These are phyloP conservation scores for Magnaporthiopsis incrustans DNA, from an alignment of 2,329 filamentous ascomycete species.

Conservation along the genomic window DNA sequence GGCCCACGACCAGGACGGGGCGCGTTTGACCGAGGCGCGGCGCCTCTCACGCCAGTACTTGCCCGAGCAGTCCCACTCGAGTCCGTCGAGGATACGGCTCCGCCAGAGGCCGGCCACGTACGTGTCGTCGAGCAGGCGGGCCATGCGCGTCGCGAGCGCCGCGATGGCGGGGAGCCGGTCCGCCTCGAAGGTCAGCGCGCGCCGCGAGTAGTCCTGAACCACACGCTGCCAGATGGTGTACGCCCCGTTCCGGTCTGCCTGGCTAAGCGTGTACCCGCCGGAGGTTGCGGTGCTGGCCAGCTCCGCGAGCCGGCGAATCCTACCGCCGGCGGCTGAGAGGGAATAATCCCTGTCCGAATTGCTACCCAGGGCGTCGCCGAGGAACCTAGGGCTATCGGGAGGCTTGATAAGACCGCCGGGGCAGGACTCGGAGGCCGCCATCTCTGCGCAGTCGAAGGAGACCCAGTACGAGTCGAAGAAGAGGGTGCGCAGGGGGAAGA, in stretches of 20 bases:
- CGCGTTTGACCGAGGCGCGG: too few relatives aligned
- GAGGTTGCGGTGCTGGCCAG: not conserved
- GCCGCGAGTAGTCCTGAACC: not conserved
- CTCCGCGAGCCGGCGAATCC: not conserved
- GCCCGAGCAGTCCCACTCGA: too few relatives aligned
- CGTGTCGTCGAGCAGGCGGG: not conserved
- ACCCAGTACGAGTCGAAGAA: slow-evolving; percentile 3
- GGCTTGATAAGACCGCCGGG: not conserved
- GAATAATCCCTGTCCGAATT: not conserved
- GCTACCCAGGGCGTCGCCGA: not conserved
- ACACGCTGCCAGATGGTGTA: not conserved
- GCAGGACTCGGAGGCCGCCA: not conserved
- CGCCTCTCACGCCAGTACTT: too few relatives aligned
- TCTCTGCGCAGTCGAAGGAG: not conserved
- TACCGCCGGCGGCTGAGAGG: not conserved
- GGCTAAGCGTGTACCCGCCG: not conserved
- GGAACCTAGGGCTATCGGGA: not conserved
- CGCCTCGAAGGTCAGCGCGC: not conserved
- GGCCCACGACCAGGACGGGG: too few relatives aligned
- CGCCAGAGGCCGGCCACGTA: slow-evolving; percentile 1
- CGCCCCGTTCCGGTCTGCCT: not conserved
- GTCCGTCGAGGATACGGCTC: too few relatives aligned
- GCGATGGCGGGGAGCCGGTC: not conserved
- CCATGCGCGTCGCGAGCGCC: slow-evolving; percentile 1
- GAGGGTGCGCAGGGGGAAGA: slow-evolving; percentile 6